Conservation (phyloP, 2,329 filamentous ascomycete species). For the Fusarium nelsonii region DNA sequence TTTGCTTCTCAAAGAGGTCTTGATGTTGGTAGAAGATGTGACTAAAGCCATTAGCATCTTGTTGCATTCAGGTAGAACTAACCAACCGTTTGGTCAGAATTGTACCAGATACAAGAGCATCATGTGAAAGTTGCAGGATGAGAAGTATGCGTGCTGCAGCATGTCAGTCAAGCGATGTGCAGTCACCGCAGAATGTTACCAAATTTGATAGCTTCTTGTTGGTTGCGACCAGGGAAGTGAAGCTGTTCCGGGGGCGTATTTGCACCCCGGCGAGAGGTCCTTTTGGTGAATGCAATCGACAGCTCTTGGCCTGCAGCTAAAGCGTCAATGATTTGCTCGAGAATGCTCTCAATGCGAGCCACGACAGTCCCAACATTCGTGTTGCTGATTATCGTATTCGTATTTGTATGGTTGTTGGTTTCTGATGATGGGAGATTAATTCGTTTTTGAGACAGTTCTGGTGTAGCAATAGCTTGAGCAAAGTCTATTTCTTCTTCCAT, state of each 20-base stretch:
- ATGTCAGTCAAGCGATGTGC: background rate
- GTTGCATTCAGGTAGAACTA: background rate
- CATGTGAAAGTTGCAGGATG: conserved; percentile 70
- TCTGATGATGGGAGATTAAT: conserved; percentile 7
- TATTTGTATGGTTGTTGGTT: conserved; percentile 26
- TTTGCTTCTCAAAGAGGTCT: conserved; percentile 76
- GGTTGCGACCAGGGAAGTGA: conserved; percentile 62
- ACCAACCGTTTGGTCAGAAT: conserved; percentile 72
- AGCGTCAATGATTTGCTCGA: conserved; percentile 50
- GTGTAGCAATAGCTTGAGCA: conserved; percentile 22
- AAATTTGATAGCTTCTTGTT: conserved; percentile 64
- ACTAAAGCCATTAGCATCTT: conserved; percentile 57
- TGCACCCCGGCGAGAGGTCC: conserved; percentile 22
- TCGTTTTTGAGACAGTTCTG: conserved; percentile 13
- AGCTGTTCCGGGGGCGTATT: conserved; percentile 40
- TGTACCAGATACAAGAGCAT: conserved; percentile 66
- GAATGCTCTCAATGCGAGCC: conserved; percentile 53
- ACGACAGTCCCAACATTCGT: conserved; percentile 46
- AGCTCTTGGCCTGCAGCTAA: conserved; percentile 46
- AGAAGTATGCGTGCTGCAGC: conserved; percentile 66
- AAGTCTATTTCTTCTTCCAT: conserved; percentile 13
- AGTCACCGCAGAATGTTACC: conserved; percentile 51
- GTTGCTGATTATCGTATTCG: conserved; percentile 40
- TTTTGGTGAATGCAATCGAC: conserved; percentile 48
- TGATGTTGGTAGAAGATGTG: conserved; percentile 85